Evolutionary conservation across 164 flowering plant species (phyloP), one percentile per base, ranked within the genome.

Genomic region (Malania oleifera): DNA sequence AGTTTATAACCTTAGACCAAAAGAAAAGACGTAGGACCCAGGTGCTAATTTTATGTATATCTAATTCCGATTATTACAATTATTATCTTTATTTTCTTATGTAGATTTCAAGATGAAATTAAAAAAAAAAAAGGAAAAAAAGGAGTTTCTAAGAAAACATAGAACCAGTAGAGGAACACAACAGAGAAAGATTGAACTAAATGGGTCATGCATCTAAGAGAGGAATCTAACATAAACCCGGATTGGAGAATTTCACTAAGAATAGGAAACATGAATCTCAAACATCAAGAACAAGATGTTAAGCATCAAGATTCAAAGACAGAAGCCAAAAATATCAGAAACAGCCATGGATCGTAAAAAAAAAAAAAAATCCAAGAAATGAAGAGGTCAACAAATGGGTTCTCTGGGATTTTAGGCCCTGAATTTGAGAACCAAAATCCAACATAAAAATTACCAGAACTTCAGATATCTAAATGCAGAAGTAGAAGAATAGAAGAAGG

Each of bases 121-220:
- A n/a, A n/a, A n/a, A n/a, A n/a, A n/a, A n/a, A n/a, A n/a, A n/a
- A n/a, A n/a, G n/a, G n/a, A 15, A 22, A 26, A 34, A 12, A 38
- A 50, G 0, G 44, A n/a, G 28, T 69, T 86, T 73, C 78, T 73
- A 93, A 92, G 38, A 89, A 85, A 40, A 81, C 87, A 59, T 91
- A 89, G 68, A 91, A 88, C 96, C 96, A 91, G 81, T 91, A 82
- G 57, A 91, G 98, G 80, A 91, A 91, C 5, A 79, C 82, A 67
- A 84, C 93, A 29, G 97, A 91, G 80, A 91, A 82, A 38, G 97
- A 91, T 67, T 85, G 96, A 74, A 91, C 91, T 26, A 84, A 60
- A 37, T 84, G 97, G 73, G 87, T 76, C 74, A 95, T 75, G 73
- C 82, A 74, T 45, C 74, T 63, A 31, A 80, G 74, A 24, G 79